A percentile compares a stretch with the other conserved stretches of the same genome.
phyloP scores from a whole-genome alignment of 2,329 filamentous ascomycete species.

The Penicillium rolfsii region DNA sequence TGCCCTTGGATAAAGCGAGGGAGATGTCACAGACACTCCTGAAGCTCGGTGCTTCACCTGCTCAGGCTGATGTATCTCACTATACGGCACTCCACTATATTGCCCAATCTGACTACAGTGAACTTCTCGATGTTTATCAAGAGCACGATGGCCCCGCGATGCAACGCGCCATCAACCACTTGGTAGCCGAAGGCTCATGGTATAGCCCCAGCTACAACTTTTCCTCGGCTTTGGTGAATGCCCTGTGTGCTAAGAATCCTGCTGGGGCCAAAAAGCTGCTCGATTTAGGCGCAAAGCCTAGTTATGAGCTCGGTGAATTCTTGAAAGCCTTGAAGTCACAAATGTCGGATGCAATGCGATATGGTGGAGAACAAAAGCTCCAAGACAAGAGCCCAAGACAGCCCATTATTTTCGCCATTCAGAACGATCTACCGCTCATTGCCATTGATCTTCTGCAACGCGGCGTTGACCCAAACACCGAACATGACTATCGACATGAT shows the following conservation, averaged over 20 bases:
- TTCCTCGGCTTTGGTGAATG: slow-evolving; percentile 60
- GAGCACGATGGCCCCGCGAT: slow-evolving; percentile 63
- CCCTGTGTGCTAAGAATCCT: slow-evolving; percentile 59
- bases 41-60: slow-evolving; percentile 70
- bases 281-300: slow-evolving; percentile 61
- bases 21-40: slow-evolving; percentile 68
- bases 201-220: slow-evolving; percentile 39
- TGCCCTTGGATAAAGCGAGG: slow-evolving; percentile 65
- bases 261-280: slow-evolving; percentile 64
- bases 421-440: slow-evolving; percentile 55
- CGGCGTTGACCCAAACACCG: slow-evolving; percentile 67
- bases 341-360: slow-evolving; percentile 4
- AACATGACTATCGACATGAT: slow-evolving; percentile 50
- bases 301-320: slow-evolving; percentile 61
- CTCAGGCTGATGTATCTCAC: slow-evolving; percentile 70
- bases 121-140: slow-evolving; percentile 49
- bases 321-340: slow-evolving; percentile 31
- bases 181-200: slow-evolving; percentile 50
- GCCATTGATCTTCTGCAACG: slow-evolving; percentile 63
- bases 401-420: slow-evolving; percentile 66
- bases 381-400: slow-evolving; percentile 56
- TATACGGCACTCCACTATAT: slow-evolving; percentile 69
- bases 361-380: slow-evolving; percentile 57
- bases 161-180: slow-evolving; percentile 68
- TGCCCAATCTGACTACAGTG: slow-evolving; percentile 54